A percentile compares a stretch with the other conserved stretches of the same genome.
Conservation (phyloP, 257 asterid species). For the Salvia hispanica region DNA sequence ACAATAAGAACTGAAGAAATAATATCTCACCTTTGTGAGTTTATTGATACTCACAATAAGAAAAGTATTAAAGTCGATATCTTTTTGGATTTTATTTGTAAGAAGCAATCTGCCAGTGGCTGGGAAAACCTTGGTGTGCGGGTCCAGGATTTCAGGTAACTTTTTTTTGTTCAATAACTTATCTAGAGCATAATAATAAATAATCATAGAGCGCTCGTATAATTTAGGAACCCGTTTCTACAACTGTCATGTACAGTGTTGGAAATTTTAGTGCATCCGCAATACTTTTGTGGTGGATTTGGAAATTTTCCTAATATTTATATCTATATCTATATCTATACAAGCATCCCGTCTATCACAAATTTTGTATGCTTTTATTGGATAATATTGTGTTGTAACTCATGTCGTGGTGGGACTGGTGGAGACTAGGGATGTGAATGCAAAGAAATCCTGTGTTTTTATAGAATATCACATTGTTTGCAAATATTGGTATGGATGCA, state of each 20-base stretch:
- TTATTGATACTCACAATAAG: slow-evolving; percentile 46
- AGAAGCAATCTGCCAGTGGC: slow-evolving; percentile 55
- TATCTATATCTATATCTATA: neutral
- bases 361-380: neutral
- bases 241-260: neutral
- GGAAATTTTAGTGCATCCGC: slow-evolving; percentile 8
- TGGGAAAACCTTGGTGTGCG: slow-evolving; percentile 77
- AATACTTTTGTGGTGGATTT: neutral
- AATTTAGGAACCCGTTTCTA: slow-evolving; percentile 6
- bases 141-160: slow-evolving; percentile 79
- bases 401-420: slow-evolving; percentile 8
- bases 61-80: slow-evolving; percentile 48
- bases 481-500: slow-evolving; percentile 10
- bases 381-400: slow-evolving; percentile 24
- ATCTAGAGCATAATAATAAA: slow-evolving; percentile 15
- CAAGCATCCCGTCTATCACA: slow-evolving; percentile 5
- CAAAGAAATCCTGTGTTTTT: slow-evolving; percentile 1
- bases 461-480: slow-evolving; percentile 3
- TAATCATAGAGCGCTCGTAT: neutral
- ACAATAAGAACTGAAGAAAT: slow-evolving; percentile 72
- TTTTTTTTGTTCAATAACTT: slow-evolving; percentile 17
- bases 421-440: slow-evolving; percentile 14
- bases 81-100: slow-evolving; percentile 68
- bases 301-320: slow-evolving; percentile 2
- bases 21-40: slow-evolving; percentile 65